Base-by-base conservation (phyloP, 2,329 filamentous ascomycete species). In the Aspergillus calidoustus region DNA sequence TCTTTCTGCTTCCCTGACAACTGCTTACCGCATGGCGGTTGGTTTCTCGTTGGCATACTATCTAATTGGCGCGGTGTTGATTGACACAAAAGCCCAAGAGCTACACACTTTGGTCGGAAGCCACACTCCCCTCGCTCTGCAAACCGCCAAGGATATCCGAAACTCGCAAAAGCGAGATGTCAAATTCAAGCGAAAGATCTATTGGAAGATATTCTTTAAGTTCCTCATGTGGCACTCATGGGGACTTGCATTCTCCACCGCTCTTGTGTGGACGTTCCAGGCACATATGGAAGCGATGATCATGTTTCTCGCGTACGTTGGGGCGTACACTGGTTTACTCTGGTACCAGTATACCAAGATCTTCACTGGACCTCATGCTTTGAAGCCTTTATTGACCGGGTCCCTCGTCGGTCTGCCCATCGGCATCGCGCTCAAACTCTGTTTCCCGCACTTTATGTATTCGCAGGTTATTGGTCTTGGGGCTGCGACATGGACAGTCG, bases 21-120 rank as follows among this genome's bases (percentile, higher is more conserved):
- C 76, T 13, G 70, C 76, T 1, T 76, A 78, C 58, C 78, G 82
- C 11, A 73, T 83, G 61, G 78, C 81, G 41, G 79, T 85, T 23
- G 84, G 84, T 1, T 85, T 86, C 64, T 81, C 82, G n/a, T 74
- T 87, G 38, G 82, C 82, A 0, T 87, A 86, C 69, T 87, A 86
- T 65, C 75, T 86, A 19, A 79, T 86, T 25, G 83, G 84, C 28
- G 84, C 84, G 13, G 83, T 86, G 1, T 74, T 84, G 23, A 82
- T 87, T 28, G 84, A 87, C 65, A 80, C 81, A 64, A 84, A 85
- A 61, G 82, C 83, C 22, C 81, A 83, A 57, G 80, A 83, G 62
- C 75, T 86, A 1, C 80, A 83, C 62, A 78, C 76, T 13, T 68
- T 78, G 2, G 78, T 81, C 3, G 79, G 82, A 54, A 74, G 78